Evolutionary conservation across 1,284 basidiomycete genomes (phyloP).

Genomic region (Sporisorium scitamineum): DNA sequence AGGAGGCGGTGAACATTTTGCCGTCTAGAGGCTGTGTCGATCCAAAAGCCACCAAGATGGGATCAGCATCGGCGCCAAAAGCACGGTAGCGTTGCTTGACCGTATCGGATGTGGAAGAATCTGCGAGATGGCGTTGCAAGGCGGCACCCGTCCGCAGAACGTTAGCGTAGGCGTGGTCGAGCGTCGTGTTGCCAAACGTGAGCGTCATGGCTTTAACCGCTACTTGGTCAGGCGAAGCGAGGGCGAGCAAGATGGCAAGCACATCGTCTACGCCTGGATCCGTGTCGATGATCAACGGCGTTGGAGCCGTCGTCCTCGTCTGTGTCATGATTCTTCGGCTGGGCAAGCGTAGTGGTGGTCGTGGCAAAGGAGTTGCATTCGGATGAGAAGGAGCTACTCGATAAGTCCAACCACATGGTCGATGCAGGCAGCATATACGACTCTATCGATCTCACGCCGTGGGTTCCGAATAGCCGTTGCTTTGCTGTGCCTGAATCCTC

Average conservation of each 20-base stretch:
- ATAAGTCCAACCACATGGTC: not conserved
- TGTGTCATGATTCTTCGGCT: constrained; percentile 3
- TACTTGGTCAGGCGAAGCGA: constrained; percentile 57
- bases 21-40: constrained; percentile 78
- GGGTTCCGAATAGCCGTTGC: not conserved
- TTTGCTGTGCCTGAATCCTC: not conserved
- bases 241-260: constrained; percentile 75
- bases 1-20: constrained; percentile 81
- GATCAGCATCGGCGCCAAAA: constrained; percentile 25
- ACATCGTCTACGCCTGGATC: constrained; percentile 86
- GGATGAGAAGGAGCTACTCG: too few relatives aligned
- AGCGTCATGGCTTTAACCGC: constrained; percentile 75
- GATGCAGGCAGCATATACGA: not conserved
- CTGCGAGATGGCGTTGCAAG: constrained; percentile 76
- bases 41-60: constrained; percentile 50
- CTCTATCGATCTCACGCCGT: too few relatives aligned
- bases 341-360: not conserved
- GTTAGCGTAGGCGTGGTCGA: constrained; percentile 74
- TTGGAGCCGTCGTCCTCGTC: constrained; percentile 10
- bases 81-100: constrained; percentile 68
- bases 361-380: not conserved
- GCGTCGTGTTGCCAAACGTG: constrained; percentile 72
- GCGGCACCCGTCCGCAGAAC: constrained; percentile 74
- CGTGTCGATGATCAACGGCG: constrained; percentile 60
- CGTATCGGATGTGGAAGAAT: constrained; percentile 71